Evolutionary conservation across 2,329 filamentous ascomycete genomes (phyloP).

Genomic region (Aspergillus sp.): DNA sequence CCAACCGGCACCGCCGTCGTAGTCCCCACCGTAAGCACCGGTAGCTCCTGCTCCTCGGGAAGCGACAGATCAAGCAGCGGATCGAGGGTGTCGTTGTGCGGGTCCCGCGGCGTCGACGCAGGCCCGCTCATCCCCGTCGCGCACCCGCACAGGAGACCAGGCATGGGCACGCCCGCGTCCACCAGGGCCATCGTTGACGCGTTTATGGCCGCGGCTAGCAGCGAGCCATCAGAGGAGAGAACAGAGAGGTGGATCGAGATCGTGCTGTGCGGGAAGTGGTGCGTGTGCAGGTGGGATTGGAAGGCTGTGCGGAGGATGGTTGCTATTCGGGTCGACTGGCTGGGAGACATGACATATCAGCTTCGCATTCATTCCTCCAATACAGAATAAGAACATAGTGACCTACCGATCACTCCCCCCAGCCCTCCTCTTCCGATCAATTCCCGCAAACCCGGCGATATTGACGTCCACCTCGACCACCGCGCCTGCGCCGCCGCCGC

Average conservation of each 20-base stretch:
- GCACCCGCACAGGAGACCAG: conserved; percentile 79
- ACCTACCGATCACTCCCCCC: conserved; percentile 66
- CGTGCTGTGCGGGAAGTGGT: conserved; percentile 79
- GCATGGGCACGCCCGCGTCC: conserved; percentile 93
- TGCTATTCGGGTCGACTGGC: conserved; percentile 54
- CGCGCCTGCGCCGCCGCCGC: conserved; percentile 45
- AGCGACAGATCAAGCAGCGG: conserved; percentile 36
- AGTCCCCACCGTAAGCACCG: conserved; percentile 77
- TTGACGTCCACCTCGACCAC: conserved; percentile 73
- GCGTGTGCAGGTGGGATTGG: conserved; percentile 66
- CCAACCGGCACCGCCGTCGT: conserved; percentile 29
- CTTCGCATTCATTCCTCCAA: conserved; percentile 1
- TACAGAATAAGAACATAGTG: neutral
- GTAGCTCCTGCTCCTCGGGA: conserved; percentile 60
- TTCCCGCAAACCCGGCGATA: conserved; percentile 77
- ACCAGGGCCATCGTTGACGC: conserved; percentile 84
- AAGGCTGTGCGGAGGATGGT: conserved; percentile 71
- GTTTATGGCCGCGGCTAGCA: conserved; percentile 84
- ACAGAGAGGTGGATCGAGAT: conserved; percentile 80
- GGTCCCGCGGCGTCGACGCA: conserved; percentile 32
- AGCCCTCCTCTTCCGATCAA: conserved; percentile 68
- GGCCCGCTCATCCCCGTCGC: conserved; percentile 62
- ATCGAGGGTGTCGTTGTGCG: conserved; percentile 33
- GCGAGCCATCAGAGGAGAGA: conserved; percentile 78
- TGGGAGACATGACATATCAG: conserved; percentile 28